Conservation (phyloP, 2,329 filamentous ascomycete genomes). For the Fusarium euwallaceae region DNA sequence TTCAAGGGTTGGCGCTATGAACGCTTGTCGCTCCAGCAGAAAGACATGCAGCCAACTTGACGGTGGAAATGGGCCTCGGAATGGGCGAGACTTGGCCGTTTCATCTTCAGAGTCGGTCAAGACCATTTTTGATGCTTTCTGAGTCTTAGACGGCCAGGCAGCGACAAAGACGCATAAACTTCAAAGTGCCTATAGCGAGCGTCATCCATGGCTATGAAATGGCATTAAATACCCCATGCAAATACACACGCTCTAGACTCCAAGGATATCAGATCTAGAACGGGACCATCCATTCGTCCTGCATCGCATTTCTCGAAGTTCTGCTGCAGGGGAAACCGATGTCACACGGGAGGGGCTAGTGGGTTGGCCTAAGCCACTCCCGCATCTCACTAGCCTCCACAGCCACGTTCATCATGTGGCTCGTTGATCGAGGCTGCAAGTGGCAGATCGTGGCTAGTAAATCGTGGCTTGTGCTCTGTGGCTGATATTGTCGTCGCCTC, state of each 20-base stretch:
- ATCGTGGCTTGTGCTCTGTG: not conserved
- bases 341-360: conserved; percentile 12
- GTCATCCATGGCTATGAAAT: not conserved
- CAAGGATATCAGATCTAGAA: conserved; percentile 40
- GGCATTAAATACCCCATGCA: conserved; percentile 5
- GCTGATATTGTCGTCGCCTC: conserved; percentile 39
- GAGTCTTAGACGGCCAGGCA: not conserved
- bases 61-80: conserved; percentile 27
- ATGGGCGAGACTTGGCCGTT: conserved; percentile 18
- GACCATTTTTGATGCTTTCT: not conserved
- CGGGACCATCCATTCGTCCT: conserved; percentile 4
- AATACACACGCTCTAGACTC: conserved; percentile 8
- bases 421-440: conserved; percentile 17
- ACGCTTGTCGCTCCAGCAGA: conserved; percentile 24
- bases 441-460: not conserved
- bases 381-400: conserved; percentile 28
- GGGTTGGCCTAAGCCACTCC: conserved; percentile 42
- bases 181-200: not conserved
- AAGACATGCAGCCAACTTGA: conserved; percentile 33
- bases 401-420: conserved; percentile 31
- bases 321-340: conserved; percentile 38
- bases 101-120: conserved; percentile 10
- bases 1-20: conserved; percentile 28
- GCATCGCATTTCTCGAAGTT: conserved; percentile 22
- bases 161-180: not conserved